These are phyloP conservation scores for Mycena leptocephala DNA, from an alignment of 768 basidiomycete species.

Conservation along the genomic window DNA sequence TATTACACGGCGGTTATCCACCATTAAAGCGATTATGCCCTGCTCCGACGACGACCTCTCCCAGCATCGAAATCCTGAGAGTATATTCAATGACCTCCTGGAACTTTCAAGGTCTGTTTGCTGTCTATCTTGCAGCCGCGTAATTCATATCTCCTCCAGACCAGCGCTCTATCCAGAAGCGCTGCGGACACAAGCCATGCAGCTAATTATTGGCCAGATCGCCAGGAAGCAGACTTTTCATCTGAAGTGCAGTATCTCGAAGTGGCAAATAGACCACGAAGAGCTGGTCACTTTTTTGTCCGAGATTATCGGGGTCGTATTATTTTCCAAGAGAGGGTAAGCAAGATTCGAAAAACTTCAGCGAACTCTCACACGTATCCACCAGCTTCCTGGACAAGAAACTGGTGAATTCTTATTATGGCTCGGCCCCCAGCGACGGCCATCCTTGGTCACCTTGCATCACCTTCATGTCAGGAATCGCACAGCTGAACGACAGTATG, in stretches of 20 bases:
- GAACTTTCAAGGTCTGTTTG: background rate
- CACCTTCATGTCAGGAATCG: background rate
- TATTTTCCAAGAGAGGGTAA: background rate
- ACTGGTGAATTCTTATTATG: background rate
- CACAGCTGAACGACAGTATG: background rate
- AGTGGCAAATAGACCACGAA: background rate
- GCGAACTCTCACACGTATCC: background rate
- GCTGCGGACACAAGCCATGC: background rate
- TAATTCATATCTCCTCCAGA: background rate
- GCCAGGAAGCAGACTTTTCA: background rate
- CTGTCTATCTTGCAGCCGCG: background rate
- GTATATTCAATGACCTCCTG: slow-evolving; percentile 6
- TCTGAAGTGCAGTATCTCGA: background rate
- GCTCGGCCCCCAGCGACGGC: background rate
- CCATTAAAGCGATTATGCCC: background rate
- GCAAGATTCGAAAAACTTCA: background rate
- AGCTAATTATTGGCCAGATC: background rate
- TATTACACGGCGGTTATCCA: background rate
- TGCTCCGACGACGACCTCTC: background rate
- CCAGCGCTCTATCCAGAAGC: background rate
- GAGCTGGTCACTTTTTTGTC: background rate
- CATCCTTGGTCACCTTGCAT: slow-evolving; percentile 1
- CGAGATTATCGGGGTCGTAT: background rate
- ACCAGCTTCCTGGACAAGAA: background rate
- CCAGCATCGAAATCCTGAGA: background rate